These are phyloP conservation scores for Hymenotorrendiella dingleyae DNA, from an alignment of 2,329 filamentous ascomycete species.

Conservation along the genomic window DNA sequence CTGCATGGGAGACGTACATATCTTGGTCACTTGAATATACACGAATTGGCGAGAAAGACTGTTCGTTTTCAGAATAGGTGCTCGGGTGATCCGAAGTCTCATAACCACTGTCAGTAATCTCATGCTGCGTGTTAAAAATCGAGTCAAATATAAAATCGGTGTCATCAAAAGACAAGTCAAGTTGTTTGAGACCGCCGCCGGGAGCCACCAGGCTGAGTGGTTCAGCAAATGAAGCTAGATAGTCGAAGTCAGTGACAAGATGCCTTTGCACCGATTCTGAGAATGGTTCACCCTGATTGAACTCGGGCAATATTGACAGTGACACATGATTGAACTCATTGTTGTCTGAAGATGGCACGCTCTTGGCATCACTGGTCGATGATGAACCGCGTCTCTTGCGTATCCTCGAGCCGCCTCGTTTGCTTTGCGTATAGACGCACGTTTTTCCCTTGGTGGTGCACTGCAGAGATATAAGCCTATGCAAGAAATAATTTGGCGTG, in stretches of 20 bases:
- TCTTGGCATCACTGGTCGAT: not conserved
- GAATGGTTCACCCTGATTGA: constrained; percentile 14
- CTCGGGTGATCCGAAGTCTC: constrained; percentile 12
- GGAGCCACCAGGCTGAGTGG: constrained; percentile 29
- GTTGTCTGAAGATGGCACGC: constrained; percentile 5
- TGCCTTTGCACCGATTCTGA: not conserved
- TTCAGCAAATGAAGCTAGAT: constrained; percentile 32
- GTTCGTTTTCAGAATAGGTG: constrained; percentile 11
- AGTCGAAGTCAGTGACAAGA: constrained; percentile 1
- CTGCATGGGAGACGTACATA: constrained; percentile 19
- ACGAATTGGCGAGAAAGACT: constrained; percentile 12
- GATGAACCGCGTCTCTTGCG: constrained; percentile 13
- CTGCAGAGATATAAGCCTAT: constrained; percentile 6
- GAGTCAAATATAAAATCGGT: constrained; percentile 22
- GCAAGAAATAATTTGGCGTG: not conserved
- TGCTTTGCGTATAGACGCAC: constrained; percentile 27
- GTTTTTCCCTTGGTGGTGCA: constrained; percentile 26
- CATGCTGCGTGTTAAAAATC: constrained; percentile 15
- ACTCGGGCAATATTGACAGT: constrained; percentile 13
- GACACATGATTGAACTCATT: constrained; percentile 17
- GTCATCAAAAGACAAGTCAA: constrained; percentile 40
- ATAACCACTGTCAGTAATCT: constrained; percentile 17
- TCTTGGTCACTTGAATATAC: constrained; percentile 23
- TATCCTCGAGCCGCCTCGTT: constrained; percentile 26
- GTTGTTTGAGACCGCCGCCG: constrained; percentile 41